phyloP scores from a whole-genome alignment of 164 flowering plant species.

The Pachysandra terminalis region DNA sequence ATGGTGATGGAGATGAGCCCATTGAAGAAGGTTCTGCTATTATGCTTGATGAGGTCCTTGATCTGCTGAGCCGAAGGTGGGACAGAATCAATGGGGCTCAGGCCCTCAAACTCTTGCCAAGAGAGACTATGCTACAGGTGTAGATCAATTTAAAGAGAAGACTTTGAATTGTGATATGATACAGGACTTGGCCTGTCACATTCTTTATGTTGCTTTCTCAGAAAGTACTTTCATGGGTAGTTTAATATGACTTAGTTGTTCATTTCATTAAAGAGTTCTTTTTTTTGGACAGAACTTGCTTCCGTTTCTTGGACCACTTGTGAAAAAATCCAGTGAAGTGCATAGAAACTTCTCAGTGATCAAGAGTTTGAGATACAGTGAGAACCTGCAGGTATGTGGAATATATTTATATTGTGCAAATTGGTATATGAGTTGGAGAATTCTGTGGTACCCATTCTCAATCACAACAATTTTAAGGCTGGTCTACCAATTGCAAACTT shows the following conservation, averaged over 20 bases:
- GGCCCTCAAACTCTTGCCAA: slow-evolving; percentile 88
- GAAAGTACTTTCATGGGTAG: background rate
- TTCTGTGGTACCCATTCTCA: background rate
- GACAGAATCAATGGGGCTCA: slow-evolving; percentile 95
- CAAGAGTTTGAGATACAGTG: slow-evolving; percentile 83
- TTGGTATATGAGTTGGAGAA: background rate
- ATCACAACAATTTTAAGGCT: background rate
- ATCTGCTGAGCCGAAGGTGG: slow-evolving; percentile 85
- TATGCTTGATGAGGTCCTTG: slow-evolving; percentile 87
- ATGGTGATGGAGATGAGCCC: slow-evolving; percentile 80
- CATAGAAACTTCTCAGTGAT: slow-evolving; percentile 81
- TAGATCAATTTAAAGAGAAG: background rate
- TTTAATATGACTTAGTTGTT: background rate
- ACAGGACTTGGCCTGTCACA: background rate
- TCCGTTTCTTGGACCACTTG: slow-evolving; percentile 93
- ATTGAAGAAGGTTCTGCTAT: slow-evolving; percentile 58
- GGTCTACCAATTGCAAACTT: too few relatives aligned
- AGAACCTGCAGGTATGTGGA: slow-evolving; percentile 89
- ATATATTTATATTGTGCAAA: too few relatives aligned
- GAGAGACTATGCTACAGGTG: slow-evolving; percentile 94
- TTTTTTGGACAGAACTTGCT: slow-evolving; percentile 67
- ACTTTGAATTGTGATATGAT: background rate
- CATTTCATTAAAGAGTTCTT: background rate
- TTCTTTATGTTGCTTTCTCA: background rate
- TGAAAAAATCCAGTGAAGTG: slow-evolving; percentile 88